A percentile compares a stretch with the other conserved stretches of the same genome.
These are phyloP conservation scores for Penicillium waksmanii DNA, from an alignment of 495 filamentous ascomycete genomes.

Conservation along the genomic window DNA sequence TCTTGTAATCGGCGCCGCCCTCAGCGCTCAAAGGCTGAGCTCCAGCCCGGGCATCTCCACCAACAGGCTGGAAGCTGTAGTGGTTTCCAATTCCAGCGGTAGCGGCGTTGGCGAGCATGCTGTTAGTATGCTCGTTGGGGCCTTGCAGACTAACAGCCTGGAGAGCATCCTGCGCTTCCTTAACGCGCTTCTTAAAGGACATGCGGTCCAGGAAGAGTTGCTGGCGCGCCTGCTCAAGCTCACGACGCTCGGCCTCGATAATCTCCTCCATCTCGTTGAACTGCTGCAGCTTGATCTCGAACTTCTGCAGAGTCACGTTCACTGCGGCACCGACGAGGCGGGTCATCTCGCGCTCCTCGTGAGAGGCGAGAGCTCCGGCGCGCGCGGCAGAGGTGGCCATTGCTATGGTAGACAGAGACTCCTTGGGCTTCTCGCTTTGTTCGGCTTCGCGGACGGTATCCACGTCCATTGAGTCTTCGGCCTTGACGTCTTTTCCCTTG, in stretches of 20 bases:
- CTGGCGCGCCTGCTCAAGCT: constrained; percentile 87
- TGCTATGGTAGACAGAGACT: constrained; percentile 72
- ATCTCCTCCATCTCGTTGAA: constrained; percentile 95
- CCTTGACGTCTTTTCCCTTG: constrained; percentile 64
- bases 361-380: constrained; percentile 83
- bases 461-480: constrained; percentile 71
- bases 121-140: constrained; percentile 55
- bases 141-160: constrained; percentile 62
- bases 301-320: constrained; percentile 81
- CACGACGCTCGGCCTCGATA: constrained; percentile 86
- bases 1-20: constrained; percentile 53
- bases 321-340: constrained; percentile 83
- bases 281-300: constrained; percentile 84
- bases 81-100: constrained; percentile 55
- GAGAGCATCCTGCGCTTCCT: constrained; percentile 79
- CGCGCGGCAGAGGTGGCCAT: constrained; percentile 84
- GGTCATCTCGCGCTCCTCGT: constrained; percentile 96
- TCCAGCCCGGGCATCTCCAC: constrained; percentile 46
- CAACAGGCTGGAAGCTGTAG: constrained; percentile 61
- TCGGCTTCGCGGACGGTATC: constrained; percentile 46
- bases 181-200: constrained; percentile 83
- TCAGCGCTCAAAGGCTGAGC: constrained; percentile 70
- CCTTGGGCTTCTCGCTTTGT: constrained; percentile 38
- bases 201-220: constrained; percentile 92
- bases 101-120: constrained; percentile 52